Conservation (phyloP, 306 rosid genomes). For the Dryas alaskensis region DNA sequence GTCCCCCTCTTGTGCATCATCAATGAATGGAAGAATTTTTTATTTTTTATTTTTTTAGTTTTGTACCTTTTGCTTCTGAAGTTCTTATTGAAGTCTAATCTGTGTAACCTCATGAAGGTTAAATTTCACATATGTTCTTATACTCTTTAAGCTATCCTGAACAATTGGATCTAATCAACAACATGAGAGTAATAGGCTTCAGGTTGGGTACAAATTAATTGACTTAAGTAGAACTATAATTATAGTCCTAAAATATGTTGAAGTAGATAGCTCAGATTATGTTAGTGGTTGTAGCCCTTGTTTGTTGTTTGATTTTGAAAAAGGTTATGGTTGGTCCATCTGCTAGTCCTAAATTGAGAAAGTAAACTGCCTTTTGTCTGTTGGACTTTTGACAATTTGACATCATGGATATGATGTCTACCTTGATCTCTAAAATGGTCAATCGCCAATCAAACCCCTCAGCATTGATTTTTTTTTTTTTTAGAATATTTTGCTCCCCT, state of each 20-base stretch:
- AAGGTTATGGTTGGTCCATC: no score
- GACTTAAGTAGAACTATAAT: not conserved
- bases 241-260: not conserved
- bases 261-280: not conserved
- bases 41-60: not conserved
- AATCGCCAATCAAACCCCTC: not conserved
- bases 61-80: not conserved
- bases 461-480: not conserved
- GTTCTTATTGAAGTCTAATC: not conserved
- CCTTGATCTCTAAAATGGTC: constrained; percentile 4
- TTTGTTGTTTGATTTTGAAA: not conserved
- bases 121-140: not conserved
- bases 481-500: not conserved
- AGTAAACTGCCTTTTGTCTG: no score
- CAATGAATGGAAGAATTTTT: not conserved
- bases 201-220: constrained; percentile 2
- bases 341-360: no score
- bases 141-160: no score
- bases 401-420: not conserved
- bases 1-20: not conserved
- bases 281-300: not conserved
- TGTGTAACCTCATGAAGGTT: not conserved
- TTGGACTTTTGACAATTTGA: not conserved
- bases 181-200: not conserved
- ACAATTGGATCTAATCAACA: not conserved